Base-by-base conservation (phyloP, 331 rosid species). In the Erythrophleum ivorense region DNA sequence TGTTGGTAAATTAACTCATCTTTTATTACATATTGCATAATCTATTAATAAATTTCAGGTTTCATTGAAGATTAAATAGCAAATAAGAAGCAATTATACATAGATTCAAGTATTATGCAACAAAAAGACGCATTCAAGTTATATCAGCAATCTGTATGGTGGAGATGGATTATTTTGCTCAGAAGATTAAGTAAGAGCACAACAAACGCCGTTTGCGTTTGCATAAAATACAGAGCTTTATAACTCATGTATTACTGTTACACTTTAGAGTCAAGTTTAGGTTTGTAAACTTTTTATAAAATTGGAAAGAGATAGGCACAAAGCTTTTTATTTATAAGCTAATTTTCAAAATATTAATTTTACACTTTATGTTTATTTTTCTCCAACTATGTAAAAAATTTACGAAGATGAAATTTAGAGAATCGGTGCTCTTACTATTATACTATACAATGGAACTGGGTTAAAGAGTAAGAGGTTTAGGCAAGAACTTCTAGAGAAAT, bases 391-490 rank as follows among this genome's bases (percentile, higher is more conserved):
- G 29, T 24, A 24, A 24, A 24, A 24, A 24, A 24, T 24, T 24
- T 24, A 24, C 29, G 29, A 24, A 24, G 29, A 24, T 0, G 29
- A 24, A 24, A 24, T 24, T 24, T 24, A 24, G 29, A 24, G 29
- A 24, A 24, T 24, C 29, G 29, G 29, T 24, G 29, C 29, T 24
- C 29, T 38, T 38, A 38, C 41, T 38, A 38, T 78, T 70, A 6
- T 50, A 59, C 82, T 86, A 73, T 67, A 85, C 79, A 69, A 75
- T 83, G 58, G 21, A 36, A 78, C 71, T 62, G 67, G 29, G 81
- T 78, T 21, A 52, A 73, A 63, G 50, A 75, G 48, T 24, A 24
- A 24, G 16, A 75, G 57, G 19, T 59, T 18, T 15, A 50, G 52
- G 16, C 52, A 73, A 29, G 46, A 12, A 55, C 65, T 33, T 36